These are phyloP conservation scores for Russula earlei DNA, from an alignment of 768 basidiomycete species.

Conservation along the genomic window DNA sequence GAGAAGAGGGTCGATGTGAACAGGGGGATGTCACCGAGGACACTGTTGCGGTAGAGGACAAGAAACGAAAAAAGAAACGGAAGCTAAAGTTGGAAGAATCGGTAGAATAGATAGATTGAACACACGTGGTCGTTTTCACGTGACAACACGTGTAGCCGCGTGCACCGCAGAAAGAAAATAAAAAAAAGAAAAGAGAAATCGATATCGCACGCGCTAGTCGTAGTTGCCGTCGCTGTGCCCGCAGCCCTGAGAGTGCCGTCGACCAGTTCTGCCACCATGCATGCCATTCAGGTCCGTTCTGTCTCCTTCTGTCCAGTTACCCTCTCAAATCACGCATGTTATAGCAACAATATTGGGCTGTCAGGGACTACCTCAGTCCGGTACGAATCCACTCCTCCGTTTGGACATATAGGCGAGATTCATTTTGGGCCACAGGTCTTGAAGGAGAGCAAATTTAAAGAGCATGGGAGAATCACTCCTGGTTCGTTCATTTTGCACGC, in stretches of 20 bases:
- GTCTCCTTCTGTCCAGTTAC: neutral
- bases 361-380: slow-evolving; percentile 89
- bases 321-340: neutral
- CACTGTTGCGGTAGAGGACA: slow-evolving; percentile 5
- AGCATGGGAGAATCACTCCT: slow-evolving; percentile 92
- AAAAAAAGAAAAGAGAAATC: too few relatives aligned
- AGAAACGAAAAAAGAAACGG: slow-evolving; percentile 9
- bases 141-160: slow-evolving; percentile 14
- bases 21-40: neutral
- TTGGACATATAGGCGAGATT: slow-evolving; percentile 26
- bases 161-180: too few relatives aligned
- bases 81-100: neutral
- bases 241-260: slow-evolving; percentile 12
- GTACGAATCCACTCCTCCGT: slow-evolving; percentile 37
- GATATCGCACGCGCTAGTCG: slow-evolving; percentile 20
- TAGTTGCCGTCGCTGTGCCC: neutral
- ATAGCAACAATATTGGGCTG: slow-evolving; percentile 85
- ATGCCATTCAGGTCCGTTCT: slow-evolving; percentile 37
- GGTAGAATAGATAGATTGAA: neutral
- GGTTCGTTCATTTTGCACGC: slow-evolving; percentile 39
- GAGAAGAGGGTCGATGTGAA: slow-evolving; percentile 8
- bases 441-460: slow-evolving; percentile 98
- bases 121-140: neutral
- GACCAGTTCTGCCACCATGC: slow-evolving; percentile 31
- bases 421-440: slow-evolving; percentile 55